These are phyloP conservation scores for Mortierella sp. DNA, from an alignment of 371 early-diverging fungal species.

Conservation along the genomic window DNA sequence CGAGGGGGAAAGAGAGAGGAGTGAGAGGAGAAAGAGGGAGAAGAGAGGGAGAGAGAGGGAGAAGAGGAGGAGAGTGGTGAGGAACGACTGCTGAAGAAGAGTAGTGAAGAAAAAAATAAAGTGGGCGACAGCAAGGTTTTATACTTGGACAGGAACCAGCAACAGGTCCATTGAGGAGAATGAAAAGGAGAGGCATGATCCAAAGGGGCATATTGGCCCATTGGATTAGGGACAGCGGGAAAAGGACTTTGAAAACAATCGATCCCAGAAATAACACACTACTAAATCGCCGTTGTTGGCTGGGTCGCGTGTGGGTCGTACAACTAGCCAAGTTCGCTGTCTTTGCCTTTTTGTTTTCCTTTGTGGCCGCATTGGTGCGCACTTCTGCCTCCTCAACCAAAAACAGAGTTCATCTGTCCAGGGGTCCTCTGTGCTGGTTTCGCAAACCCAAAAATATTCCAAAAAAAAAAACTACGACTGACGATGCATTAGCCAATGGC, in stretches of 20 bases:
- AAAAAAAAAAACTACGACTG: not conserved
- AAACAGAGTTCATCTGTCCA: conserved; percentile 3
- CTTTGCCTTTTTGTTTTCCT: no score
- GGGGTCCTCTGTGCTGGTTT: not conserved
- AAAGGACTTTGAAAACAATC: not conserved
- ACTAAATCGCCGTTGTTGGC: not conserved
- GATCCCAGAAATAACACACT: conserved; percentile 3
- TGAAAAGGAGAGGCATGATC: not conserved
- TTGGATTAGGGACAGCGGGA: not conserved
- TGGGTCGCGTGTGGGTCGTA: conserved; percentile 28
- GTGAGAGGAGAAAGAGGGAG: conserved; percentile 1
- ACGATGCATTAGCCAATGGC: not conserved
- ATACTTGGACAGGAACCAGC: not conserved
- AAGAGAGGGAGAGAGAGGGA: conserved; percentile 7
- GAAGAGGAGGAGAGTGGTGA: conserved; percentile 1
- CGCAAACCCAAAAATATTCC: not conserved
- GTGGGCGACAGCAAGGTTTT: conserved; percentile 3
- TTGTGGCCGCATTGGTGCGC: conserved; percentile 1
- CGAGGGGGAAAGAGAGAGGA: not conserved
- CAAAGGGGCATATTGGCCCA: not conserved
- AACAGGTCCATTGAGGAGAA: no score
- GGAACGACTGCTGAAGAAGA: conserved; percentile 4
- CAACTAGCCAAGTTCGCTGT: not conserved
- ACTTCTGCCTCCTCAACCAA: not conserved
- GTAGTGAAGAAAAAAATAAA: not conserved